Evolutionary conservation across 1,284 basidiomycete genomes (phyloP).

Genomic region (Hypsizygus ulmarius): DNA sequence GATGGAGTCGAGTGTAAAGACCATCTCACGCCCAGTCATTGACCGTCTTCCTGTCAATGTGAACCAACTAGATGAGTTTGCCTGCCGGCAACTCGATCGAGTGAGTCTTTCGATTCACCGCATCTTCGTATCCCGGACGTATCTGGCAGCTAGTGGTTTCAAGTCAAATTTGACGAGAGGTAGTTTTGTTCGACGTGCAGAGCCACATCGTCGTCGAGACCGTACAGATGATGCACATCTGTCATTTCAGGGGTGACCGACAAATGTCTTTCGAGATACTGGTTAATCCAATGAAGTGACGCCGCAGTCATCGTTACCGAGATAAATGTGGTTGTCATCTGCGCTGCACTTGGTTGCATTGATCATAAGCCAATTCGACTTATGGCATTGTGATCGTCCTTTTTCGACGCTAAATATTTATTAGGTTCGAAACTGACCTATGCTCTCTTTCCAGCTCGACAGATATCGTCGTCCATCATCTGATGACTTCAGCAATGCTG

Average conservation of each 20-base stretch:
- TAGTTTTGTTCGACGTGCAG: no score
- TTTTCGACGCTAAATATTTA: not conserved
- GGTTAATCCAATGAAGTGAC: no score
- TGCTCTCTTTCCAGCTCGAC: slow-evolving; percentile 42
- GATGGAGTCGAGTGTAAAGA: slow-evolving; percentile 82
- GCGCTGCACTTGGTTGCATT: no score
- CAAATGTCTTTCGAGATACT: not conserved
- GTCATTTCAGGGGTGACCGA: not conserved
- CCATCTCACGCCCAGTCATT: slow-evolving; percentile 83
- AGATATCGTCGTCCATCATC: slow-evolving; percentile 45
- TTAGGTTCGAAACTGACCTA: slow-evolving; percentile 1
- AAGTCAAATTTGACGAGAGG: no score
- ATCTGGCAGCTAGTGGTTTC: no score
- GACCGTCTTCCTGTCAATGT: slow-evolving; percentile 71
- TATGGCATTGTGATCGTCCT: not conserved
- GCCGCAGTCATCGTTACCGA: no score
- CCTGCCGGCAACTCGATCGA: slow-evolving; percentile 80
- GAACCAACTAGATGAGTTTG: slow-evolving; percentile 84
- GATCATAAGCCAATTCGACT: no score
- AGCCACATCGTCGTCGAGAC: not conserved
- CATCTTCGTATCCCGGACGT: not conserved
- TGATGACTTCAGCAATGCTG: slow-evolving; percentile 16
- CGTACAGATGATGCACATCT: no score
- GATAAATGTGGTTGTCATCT: no score
- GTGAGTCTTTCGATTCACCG: slow-evolving; percentile 38